Evolutionary conservation across 768 basidiomycete species (phyloP), one percentile per base, ranked within the genome.

Genomic region (Baorangia bicolor): DNA sequence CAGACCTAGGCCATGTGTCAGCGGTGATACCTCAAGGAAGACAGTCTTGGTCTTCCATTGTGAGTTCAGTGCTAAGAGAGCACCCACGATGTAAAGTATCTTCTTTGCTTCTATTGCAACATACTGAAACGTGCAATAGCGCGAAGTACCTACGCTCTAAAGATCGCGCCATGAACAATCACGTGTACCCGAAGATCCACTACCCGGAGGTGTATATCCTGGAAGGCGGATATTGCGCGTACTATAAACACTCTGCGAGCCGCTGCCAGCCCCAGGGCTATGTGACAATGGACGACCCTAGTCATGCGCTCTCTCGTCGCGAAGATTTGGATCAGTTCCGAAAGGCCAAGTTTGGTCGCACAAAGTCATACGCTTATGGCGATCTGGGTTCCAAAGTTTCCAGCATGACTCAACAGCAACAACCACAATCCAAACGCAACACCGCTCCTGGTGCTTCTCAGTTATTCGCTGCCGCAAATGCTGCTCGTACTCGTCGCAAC

Each of bases 171-270:
- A 74, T 90, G 77, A 98, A 98, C 73, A 87, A 90, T 59, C 88
- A 90, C 56, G 72, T 84, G 20, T 99, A 99, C 70, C 97, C 97
- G 5, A 89, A 83, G 68, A 87, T 98, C 39, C 90, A 92, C 72
- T 99, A 92, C 68, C 97, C 97, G 0, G 97, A 99, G 74, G 84
- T 98, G 18, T 99, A 98, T 75, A 84, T 99, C 63, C 83, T 99
- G 9, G 92, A 97, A 74, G 97, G 97, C 35, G 97, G 97, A 13
- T 99, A 98, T 72, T 92, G 86, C 62, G 82, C 85, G 40, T 98
- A 94, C 76, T 97, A 81, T 76, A 84, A 86, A 62, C 73, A 77
- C 23, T 87, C 82, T 49, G 75, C 83, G 2, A 68, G 73, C 30
- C 87, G 87, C 42, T 98, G 96, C 75, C 77, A 88, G 44, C 95